phyloP scores from a whole-genome alignment of 78 protist species.

The Dictyostelium brefeldianum region DNA sequence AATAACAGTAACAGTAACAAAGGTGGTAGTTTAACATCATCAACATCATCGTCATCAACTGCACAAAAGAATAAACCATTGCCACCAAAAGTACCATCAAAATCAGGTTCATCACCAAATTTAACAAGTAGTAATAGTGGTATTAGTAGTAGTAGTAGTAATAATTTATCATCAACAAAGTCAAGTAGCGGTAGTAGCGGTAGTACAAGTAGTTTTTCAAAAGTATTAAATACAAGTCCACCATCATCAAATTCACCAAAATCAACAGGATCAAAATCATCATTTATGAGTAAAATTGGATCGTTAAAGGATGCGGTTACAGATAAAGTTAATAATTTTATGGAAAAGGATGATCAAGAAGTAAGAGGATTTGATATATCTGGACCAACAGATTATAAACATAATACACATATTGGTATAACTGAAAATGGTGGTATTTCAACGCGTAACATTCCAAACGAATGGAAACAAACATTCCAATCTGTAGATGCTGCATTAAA shows the following conservation, averaged over 20 bases:
- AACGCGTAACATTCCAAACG: slow-evolving; percentile 36
- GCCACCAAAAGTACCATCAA: slow-evolving; percentile 19
- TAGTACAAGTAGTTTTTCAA: neutral
- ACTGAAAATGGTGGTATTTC: slow-evolving; percentile 47
- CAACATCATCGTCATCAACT: neutral
- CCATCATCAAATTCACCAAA: neutral
- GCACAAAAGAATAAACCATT: slow-evolving; percentile 2
- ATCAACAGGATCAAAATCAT: neutral
- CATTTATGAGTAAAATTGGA: slow-evolving; percentile 27
- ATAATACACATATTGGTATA: slow-evolving; percentile 57
- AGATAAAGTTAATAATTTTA: slow-evolving; percentile 22
- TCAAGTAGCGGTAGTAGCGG: neutral
- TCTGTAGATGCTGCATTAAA: slow-evolving; percentile 20
- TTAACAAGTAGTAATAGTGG: neutral
- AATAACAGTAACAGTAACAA: neutral
- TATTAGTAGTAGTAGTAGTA: neutral
- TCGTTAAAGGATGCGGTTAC: slow-evolving; percentile 21
- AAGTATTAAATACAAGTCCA: neutral
- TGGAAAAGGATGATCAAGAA: neutral
- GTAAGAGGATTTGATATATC: slow-evolving; percentile 33
- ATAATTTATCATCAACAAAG: neutral
- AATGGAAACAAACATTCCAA: slow-evolving; percentile 45
- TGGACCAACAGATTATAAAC: slow-evolving; percentile 63
- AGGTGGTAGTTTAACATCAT: neutral
- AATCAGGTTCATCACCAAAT: neutral